Conservation (phyloP, 2,329 filamentous ascomycete genomes). For the Exophiala viscosa region DNA sequence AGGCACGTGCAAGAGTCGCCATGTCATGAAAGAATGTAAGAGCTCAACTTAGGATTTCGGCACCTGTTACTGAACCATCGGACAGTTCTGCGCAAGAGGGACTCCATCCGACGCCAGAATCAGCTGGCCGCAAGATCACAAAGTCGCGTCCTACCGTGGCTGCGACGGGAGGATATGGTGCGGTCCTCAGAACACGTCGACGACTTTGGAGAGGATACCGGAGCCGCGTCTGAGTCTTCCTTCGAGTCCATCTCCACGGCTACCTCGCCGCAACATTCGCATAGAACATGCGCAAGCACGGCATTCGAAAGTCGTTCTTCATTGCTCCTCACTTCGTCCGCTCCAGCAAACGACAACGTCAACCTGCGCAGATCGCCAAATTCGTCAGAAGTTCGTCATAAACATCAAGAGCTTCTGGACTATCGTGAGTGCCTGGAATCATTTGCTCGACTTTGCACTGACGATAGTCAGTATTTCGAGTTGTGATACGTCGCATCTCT, state of each 20-base stretch:
- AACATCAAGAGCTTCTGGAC: background rate
- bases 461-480: slow-evolving; percentile 1
- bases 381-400: background rate
- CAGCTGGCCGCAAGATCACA: slow-evolving; percentile 12
- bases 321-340: background rate
- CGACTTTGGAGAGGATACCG: background rate
- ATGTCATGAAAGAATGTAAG: slow-evolving; percentile 20
- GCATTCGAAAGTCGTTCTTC: background rate
- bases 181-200: background rate
- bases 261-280: slow-evolving; percentile 8
- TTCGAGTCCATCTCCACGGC: slow-evolving; percentile 6
- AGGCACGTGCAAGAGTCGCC: slow-evolving; percentile 11
- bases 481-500: slow-evolving; percentile 6
- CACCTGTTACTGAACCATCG: background rate
- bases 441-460: background rate
- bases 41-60: background rate
- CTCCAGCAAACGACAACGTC: background rate
- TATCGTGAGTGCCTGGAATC: background rate
- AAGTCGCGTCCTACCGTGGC: slow-evolving; percentile 16
- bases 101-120: slow-evolving; percentile 14
- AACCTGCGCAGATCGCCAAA: background rate
- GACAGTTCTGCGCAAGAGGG: slow-evolving; percentile 11
- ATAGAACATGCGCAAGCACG: slow-evolving; percentile 2
- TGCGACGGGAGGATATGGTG: slow-evolving; percentile 16
- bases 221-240: slow-evolving; percentile 1